Conservation (phyloP, 2,329 filamentous ascomycete genomes). For the Neopestalotiopsis clavispora region DNA sequence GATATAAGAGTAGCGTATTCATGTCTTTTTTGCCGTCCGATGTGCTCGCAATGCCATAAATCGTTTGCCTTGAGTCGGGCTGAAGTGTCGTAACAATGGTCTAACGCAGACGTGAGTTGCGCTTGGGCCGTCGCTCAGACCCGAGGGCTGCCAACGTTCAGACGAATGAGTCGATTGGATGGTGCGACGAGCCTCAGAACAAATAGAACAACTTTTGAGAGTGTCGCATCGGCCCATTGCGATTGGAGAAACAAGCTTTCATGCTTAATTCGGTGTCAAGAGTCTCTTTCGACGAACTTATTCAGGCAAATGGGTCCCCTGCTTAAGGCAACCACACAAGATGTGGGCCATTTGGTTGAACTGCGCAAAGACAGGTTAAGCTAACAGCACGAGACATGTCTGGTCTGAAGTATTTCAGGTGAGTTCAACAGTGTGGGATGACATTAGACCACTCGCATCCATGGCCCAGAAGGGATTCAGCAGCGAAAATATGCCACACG, state of each 20-base stretch:
- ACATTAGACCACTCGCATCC: background rate
- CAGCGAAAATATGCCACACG: background rate
- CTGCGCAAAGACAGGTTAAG: background rate
- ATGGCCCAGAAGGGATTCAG: background rate
- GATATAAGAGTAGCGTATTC: background rate
- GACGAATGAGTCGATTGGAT: background rate
- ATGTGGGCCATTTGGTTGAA: background rate
- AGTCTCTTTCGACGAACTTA: background rate
- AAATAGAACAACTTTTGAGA: background rate
- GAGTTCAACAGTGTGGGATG: background rate
- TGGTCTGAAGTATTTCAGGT: slow-evolving; percentile 4
- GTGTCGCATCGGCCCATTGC: background rate
- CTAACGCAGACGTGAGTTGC: background rate
- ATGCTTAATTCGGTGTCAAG: background rate
- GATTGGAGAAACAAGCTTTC: background rate
- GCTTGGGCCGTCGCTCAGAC: background rate
- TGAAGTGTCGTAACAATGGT: background rate
- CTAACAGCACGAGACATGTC: background rate
- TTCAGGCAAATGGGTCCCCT: background rate
- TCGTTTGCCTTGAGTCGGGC: background rate
- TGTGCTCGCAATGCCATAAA: background rate
- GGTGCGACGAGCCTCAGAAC: background rate
- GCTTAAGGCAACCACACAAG: background rate
- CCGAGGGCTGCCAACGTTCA: background rate
- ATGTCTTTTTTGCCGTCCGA: background rate